Conservation (phyloP, 108 stramenopile species). For the Cyclostephanos tholiformis region DNA sequence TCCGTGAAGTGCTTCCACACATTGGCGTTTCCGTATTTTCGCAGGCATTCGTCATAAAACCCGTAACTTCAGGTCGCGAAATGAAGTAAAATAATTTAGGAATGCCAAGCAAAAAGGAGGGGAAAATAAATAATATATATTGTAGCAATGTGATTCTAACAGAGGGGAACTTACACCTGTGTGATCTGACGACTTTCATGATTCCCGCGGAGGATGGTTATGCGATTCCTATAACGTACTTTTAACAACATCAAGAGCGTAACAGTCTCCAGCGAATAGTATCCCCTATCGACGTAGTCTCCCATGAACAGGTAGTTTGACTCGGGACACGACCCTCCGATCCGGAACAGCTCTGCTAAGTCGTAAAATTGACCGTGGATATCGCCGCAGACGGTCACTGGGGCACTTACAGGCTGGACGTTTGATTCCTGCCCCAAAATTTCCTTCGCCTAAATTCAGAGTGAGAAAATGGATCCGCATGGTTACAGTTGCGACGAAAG, state of each 20-base stretch:
- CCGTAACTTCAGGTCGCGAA: slow-evolving; percentile 62
- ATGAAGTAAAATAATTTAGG: too few relatives aligned
- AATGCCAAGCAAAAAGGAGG: not conserved
- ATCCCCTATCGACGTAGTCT: slow-evolving; percentile 95
- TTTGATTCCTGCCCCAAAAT: slow-evolving; percentile 84
- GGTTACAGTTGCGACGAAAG: not conserved
- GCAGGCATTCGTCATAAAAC: slow-evolving; percentile 98
- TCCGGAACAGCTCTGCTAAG: slow-evolving; percentile 73
- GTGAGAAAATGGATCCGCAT: not conserved
- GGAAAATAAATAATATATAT: not conserved
- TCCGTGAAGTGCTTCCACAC: slow-evolving; percentile 98
- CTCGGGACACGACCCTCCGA: slow-evolving; percentile 79
- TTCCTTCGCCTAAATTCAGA: slow-evolving; percentile 60
- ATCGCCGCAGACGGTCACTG: slow-evolving; percentile 91
- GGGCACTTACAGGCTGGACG: slow-evolving; percentile 76
- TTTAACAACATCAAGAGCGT: slow-evolving; percentile 85
- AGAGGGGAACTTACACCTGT: slow-evolving; percentile 70
- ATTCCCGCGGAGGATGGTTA: slow-evolving; percentile 93
- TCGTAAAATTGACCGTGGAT: slow-evolving; percentile 96
- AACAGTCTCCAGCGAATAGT: slow-evolving; percentile 91
- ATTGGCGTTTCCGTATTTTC: slow-evolving; percentile 98
- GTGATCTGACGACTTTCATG: slow-evolving; percentile 98
- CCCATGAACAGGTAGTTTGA: slow-evolving; percentile 91
- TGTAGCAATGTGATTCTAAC: not conserved
- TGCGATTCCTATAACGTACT: slow-evolving; percentile 83